Conservation (phyloP, 1,139 yeast species). For the Diutina mesorugosa region DNA sequence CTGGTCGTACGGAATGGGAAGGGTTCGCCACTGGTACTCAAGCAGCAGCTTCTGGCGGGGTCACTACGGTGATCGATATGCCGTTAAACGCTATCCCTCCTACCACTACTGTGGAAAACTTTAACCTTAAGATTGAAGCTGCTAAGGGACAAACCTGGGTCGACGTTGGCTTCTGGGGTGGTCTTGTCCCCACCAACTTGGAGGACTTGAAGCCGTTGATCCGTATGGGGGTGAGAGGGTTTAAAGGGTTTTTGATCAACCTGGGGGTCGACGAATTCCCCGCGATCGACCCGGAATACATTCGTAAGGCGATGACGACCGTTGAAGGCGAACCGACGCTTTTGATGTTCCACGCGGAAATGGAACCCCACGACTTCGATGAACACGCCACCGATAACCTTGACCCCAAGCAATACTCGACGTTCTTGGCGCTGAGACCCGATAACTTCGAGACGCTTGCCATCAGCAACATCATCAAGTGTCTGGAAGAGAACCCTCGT, state of each 20-base stretch:
- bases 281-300: slow-evolving; percentile 50
- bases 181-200: slow-evolving; percentile 68
- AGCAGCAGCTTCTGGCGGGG: slow-evolving; percentile 51
- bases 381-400: slow-evolving; percentile 29
- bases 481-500: slow-evolving; percentile 46
- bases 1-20: slow-evolving; percentile 10
- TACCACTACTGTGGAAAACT: slow-evolving; percentile 71
- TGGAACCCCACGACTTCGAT: slow-evolving; percentile 36
- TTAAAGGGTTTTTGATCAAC: slow-evolving; percentile 82
- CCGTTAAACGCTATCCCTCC: slow-evolving; percentile 94
- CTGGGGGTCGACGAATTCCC: slow-evolving; percentile 95
- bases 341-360: slow-evolving; percentile 89
- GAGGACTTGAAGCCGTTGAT: slow-evolving; percentile 61
- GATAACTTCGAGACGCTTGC: slow-evolving; percentile 82
- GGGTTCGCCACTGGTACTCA: slow-evolving; percentile 9
- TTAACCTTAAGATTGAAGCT: slow-evolving; percentile 62
- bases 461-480: slow-evolving; percentile 52
- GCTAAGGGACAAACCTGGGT: slow-evolving; percentile 81
- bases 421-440: slow-evolving; percentile 78
- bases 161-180: slow-evolving; percentile 96
- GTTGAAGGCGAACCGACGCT: slow-evolving; percentile 54
- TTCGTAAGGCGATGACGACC: slow-evolving; percentile 48
- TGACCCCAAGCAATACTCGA: slow-evolving; percentile 57
- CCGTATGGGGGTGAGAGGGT: slow-evolving; percentile 79
- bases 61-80: slow-evolving; percentile 92